These are phyloP conservation scores for Leccinum variicolor DNA, from an alignment of 768 basidiomycete species.

Conservation along the genomic window DNA sequence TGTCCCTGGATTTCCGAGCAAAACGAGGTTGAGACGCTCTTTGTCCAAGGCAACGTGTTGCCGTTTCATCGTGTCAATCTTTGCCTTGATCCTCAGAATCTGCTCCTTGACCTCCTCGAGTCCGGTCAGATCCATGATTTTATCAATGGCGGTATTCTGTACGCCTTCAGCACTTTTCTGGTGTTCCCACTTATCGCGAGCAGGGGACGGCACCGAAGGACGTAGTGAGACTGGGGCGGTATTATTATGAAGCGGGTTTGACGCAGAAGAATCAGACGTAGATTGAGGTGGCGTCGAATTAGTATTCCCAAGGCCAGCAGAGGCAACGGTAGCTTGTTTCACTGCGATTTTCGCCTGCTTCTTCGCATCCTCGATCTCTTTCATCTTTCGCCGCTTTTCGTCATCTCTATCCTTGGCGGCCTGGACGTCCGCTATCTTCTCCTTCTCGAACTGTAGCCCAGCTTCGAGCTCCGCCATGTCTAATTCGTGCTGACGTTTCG, in stretches of 20 bases:
- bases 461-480: constrained; percentile 11
- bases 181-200: constrained; percentile 15
- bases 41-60: constrained; percentile 48
- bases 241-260: constrained; percentile 1
- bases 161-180: constrained; percentile 52
- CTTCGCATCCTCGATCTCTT: constrained; percentile 10
- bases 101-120: constrained; percentile 61
- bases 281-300: neutral
- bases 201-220: constrained; percentile 10
- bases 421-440: constrained; percentile 9
- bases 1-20: constrained; percentile 72
- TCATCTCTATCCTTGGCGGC: constrained; percentile 10
- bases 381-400: constrained; percentile 7
- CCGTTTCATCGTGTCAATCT: constrained; percentile 44
- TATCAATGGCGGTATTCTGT: constrained; percentile 41
- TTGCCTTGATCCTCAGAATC: constrained; percentile 53
- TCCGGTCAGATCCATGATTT: constrained; percentile 64
- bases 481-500: constrained; percentile 39
- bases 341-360: constrained; percentile 5
- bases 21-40: constrained; percentile 57
- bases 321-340: neutral
- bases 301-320: neutral
- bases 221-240: neutral
- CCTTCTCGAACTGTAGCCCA: constrained; percentile 6
- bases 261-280: neutral